A percentile compares a stretch with the other conserved stretches of the same genome.
Evolutionary conservation across 768 basidiomycete species (phyloP).

Genomic region (Megacollybia marginata): DNA sequence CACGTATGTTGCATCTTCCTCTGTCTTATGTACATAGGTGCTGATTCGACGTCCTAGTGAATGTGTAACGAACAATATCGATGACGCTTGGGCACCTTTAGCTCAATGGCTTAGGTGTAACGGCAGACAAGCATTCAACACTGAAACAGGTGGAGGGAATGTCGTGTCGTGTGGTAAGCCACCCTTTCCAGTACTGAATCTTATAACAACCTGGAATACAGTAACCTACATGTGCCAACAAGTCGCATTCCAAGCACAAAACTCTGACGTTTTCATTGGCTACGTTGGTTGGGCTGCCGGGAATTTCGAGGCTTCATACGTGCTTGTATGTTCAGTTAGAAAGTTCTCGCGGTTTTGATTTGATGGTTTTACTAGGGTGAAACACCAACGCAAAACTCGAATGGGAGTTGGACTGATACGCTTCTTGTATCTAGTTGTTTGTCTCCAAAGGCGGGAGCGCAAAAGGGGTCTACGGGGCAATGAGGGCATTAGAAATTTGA

Average conservation of each 20-base stretch:
- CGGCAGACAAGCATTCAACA: conserved; percentile 47
- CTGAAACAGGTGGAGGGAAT: conserved; percentile 56
- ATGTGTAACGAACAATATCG: conserved; percentile 51
- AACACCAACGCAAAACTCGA: neutral
- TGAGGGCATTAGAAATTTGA: neutral
- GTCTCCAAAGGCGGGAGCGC: neutral
- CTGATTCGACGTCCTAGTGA: conserved; percentile 14
- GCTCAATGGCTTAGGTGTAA: conserved; percentile 41
- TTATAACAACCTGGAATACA: conserved; percentile 43
- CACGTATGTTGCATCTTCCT: neutral
- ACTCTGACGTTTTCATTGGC: conserved; percentile 13
- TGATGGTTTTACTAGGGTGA: neutral
- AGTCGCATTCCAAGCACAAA: neutral
- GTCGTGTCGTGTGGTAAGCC: conserved; percentile 28
- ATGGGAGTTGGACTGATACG: conserved; percentile 7
- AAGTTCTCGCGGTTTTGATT: too few species aligned
- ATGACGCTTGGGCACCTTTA: conserved; percentile 37
- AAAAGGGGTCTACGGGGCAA: neutral
- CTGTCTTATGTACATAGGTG: too few species aligned
- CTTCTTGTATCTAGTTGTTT: conserved; percentile 11
- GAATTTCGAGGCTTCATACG: conserved; percentile 3
- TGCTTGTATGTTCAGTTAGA: neutral
- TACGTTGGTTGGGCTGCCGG: conserved; percentile 23
- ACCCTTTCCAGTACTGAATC: conserved; percentile 60
- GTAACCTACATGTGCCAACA: conserved; percentile 28